These are phyloP conservation scores for Plectranthus barbatus DNA, from an alignment of 257 asterid species.

Conservation along the genomic window DNA sequence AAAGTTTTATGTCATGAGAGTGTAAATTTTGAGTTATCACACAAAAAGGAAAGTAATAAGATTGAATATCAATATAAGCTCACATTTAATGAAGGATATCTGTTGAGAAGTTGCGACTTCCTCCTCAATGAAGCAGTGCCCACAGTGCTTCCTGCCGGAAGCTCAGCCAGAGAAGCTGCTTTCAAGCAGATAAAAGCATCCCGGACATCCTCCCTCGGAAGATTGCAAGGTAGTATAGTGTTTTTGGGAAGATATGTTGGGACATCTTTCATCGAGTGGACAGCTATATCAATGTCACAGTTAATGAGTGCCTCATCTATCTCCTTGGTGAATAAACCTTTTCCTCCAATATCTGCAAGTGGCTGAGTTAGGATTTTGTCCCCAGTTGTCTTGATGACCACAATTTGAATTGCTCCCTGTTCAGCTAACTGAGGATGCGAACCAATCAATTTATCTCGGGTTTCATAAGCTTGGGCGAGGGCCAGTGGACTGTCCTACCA, in stretches of 20 bases:
- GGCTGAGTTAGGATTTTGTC: conserved; percentile 92
- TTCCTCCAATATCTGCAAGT: conserved; percentile 96
- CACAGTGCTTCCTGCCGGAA: conserved; percentile 71
- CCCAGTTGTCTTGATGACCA: conserved; percentile 85
- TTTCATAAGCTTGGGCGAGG: conserved; percentile 96
- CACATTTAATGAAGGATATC: conserved; percentile 71
- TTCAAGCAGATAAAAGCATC: conserved; percentile 88
- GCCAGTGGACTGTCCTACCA: conserved; percentile 89
- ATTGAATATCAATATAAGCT: neutral
- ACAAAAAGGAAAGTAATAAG: neutral
- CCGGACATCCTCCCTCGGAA: conserved; percentile 91
- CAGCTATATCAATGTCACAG: conserved; percentile 87
- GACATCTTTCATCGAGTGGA: conserved; percentile 98
- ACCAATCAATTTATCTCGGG: conserved; percentile 62
- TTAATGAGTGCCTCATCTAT: conserved; percentile 91
- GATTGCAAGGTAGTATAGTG: conserved; percentile 85
- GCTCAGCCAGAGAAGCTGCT: conserved; percentile 70
- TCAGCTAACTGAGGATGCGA: conserved; percentile 83
- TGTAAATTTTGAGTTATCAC: no score
- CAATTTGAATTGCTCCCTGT: conserved; percentile 81
- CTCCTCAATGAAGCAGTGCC: conserved; percentile 97
- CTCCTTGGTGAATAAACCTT: conserved; percentile 94
- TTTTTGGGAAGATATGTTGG: conserved; percentile 89
- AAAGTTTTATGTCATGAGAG: no score
- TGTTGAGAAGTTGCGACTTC: conserved; percentile 86